These are phyloP conservation scores for Eurotiales sp. DNA, from an alignment of 2,329 filamentous ascomycete genomes.

Conservation along the genomic window DNA sequence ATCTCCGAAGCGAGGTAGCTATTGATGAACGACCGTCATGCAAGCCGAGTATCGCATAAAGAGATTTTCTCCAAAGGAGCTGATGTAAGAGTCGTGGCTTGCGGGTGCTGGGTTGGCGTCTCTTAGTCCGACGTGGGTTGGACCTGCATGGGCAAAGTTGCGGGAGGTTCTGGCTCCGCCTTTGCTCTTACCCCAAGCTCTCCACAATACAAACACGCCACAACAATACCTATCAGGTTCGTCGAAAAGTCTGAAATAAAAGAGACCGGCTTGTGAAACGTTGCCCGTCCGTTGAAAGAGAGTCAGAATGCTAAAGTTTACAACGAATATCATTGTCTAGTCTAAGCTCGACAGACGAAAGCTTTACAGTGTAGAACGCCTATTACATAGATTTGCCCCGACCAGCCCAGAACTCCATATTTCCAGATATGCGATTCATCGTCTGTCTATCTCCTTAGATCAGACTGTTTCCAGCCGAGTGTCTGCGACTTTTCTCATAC, in stretches of 20 bases:
- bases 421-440: conserved; percentile 4
- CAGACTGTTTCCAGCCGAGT: conserved; percentile 33
- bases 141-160: background rate
- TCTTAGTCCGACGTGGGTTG: background rate
- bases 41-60: background rate
- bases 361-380: conserved; percentile 7
- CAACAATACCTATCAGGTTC: background rate
- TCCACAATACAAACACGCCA: background rate
- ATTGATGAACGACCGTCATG: conserved; percentile 22
- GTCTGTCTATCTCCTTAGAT: conserved; percentile 1
- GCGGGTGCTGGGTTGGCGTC: background rate
- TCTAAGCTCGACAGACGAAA: background rate
- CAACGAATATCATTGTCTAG: background rate
- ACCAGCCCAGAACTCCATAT: conserved; percentile 12
- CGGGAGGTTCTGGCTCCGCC: conserved; percentile 1
- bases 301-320: background rate
- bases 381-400: conserved; percentile 2
- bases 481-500: conserved; percentile 68
- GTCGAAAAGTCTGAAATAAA: background rate
- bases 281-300: background rate
- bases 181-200: background rate
- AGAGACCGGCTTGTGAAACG: background rate
- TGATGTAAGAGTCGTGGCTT: background rate
- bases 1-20: conserved; percentile 50
- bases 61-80: background rate